These are phyloP conservation scores for Limonium bicolor DNA, from an alignment of 148 eudicot genomes.

Conservation along the genomic window DNA sequence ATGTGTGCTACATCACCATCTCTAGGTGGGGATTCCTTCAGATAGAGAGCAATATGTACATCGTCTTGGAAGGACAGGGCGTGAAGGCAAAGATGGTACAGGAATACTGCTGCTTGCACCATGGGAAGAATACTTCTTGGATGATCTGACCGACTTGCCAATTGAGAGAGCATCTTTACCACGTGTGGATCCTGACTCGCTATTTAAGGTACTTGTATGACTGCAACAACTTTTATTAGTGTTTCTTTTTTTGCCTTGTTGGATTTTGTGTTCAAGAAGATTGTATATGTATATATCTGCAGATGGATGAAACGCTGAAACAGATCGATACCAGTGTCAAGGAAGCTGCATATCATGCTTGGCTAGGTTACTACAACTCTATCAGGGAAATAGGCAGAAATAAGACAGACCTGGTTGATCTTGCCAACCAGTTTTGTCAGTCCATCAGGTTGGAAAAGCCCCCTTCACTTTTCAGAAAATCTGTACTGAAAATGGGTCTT, in stretches of 20 bases:
- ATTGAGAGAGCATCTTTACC: conserved; percentile 41
- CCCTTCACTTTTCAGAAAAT: conserved; percentile 68
- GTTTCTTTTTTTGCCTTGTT: too few relatives aligned
- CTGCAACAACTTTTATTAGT: too few relatives aligned
- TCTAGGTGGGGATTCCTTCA: conserved; percentile 73
- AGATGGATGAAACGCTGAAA: conserved; percentile 57
- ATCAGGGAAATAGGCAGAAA: conserved; percentile 63
- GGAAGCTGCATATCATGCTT: conserved; percentile 93
- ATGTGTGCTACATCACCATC: conserved; percentile 1
- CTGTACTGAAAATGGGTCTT: conserved; percentile 83
- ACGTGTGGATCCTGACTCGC: conserved; percentile 21
- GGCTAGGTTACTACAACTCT: conserved; percentile 93
- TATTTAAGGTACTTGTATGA: neutral
- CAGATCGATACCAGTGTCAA: conserved; percentile 60
- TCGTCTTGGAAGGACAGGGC: conserved; percentile 88
- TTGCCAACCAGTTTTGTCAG: conserved; percentile 51
- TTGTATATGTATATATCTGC: too few relatives aligned
- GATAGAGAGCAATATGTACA: conserved; percentile 76
- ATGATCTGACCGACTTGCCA: conserved; percentile 58
- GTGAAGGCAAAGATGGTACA: conserved; percentile 81
- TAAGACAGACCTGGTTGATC: conserved; percentile 68
- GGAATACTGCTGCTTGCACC: conserved; percentile 78
- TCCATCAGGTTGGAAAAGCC: conserved; percentile 72
- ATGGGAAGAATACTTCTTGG: conserved; percentile 77
- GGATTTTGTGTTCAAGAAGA: too few relatives aligned